A percentile compares a stretch with the other conserved stretches of the same genome.
phyloP scores from a whole-genome alignment of 768 basidiomycete species.

The Podaxis sp. region DNA sequence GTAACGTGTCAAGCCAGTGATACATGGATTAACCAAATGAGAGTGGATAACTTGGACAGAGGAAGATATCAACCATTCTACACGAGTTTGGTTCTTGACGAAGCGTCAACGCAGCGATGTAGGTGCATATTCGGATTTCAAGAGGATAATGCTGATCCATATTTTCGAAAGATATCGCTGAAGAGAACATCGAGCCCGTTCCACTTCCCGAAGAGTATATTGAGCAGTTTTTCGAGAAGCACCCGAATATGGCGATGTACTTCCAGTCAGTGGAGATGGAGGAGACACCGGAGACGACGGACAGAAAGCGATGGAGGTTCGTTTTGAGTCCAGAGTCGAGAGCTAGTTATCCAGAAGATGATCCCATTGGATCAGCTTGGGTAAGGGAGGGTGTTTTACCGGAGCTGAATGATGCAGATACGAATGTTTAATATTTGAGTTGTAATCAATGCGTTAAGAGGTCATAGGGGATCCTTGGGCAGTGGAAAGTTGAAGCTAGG shows the following conservation, averaged over 20 bases:
- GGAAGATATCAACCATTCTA: slow-evolving; percentile 52
- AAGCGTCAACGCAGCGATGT: slow-evolving; percentile 35
- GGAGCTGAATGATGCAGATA: not conserved
- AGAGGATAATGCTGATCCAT: not conserved
- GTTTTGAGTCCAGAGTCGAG: slow-evolving; percentile 37
- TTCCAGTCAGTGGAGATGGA: slow-evolving; percentile 8
- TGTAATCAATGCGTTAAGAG: not conserved
- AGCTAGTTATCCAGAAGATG: slow-evolving; percentile 44
- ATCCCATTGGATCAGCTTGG: slow-evolving; percentile 31
- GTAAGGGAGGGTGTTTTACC: slow-evolving; percentile 17
- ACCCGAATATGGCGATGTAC: slow-evolving; percentile 4
- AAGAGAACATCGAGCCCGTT: slow-evolving; percentile 27
- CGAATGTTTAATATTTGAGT: not conserved
- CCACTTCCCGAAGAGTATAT: slow-evolving; percentile 5
- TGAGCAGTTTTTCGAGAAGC: slow-evolving; percentile 4
- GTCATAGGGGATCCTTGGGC: not conserved
- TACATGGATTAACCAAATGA: slow-evolving; percentile 41
- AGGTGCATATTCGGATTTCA: slow-evolving; percentile 12
- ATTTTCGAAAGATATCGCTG: slow-evolving; percentile 25
- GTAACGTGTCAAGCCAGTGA: slow-evolving; percentile 33
- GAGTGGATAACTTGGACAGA: slow-evolving; percentile 30
- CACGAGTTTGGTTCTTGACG: slow-evolving; percentile 22
- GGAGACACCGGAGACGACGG: not conserved
- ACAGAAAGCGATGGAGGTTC: slow-evolving; percentile 7
- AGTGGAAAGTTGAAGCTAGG: too few species aligned